Evolutionary conservation across 177 flowering plant species (phyloP).

Genomic region (Tripterygium wilfordii): DNA sequence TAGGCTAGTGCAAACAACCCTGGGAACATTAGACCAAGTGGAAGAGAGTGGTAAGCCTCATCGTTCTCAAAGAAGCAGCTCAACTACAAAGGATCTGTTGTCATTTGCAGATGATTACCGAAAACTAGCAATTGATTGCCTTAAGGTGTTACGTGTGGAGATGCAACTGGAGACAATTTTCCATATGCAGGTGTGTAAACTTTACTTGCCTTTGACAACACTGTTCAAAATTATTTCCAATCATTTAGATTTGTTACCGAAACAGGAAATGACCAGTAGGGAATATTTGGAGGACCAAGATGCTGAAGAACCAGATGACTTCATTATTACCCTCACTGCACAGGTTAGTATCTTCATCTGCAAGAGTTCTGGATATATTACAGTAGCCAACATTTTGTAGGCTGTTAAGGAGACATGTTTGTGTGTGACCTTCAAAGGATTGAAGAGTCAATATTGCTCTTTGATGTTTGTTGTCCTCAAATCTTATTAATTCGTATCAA

Average conservation of each 20-base stretch:
- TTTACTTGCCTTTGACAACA: too few species aligned
- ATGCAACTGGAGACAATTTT: slow-evolving; percentile 95
- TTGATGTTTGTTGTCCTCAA: too few species aligned
- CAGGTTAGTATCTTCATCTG: slow-evolving; percentile 50
- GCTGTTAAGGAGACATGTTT: too few species aligned
- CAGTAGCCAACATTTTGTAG: too few species aligned
- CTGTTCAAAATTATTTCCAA: too few species aligned
- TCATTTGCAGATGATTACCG: slow-evolving; percentile 95
- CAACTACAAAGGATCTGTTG: slow-evolving; percentile 66
- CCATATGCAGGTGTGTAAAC: slow-evolving; percentile 98
- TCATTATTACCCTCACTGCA: slow-evolving; percentile 84
- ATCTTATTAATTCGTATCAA: too few species aligned
- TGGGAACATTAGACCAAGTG: slow-evolving; percentile 39
- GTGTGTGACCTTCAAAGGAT: too few species aligned
- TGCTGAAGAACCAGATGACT: slow-evolving; percentile 99
- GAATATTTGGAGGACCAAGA: slow-evolving; percentile 94
- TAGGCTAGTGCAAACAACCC: slow-evolving; percentile 70
- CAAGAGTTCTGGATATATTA: too few species aligned
- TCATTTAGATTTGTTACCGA: too few species aligned
- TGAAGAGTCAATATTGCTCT: too few species aligned
- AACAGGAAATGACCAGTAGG: slow-evolving; percentile 84
- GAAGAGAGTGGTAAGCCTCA: slow-evolving; percentile 42
- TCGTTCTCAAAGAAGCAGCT: too few species aligned
- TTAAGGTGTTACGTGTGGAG: slow-evolving; percentile 93
- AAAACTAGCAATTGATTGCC: slow-evolving; percentile 88